phyloP scores from a whole-genome alignment of 1,284 basidiomycete genomes.

The Schizopora paradoxa region DNA sequence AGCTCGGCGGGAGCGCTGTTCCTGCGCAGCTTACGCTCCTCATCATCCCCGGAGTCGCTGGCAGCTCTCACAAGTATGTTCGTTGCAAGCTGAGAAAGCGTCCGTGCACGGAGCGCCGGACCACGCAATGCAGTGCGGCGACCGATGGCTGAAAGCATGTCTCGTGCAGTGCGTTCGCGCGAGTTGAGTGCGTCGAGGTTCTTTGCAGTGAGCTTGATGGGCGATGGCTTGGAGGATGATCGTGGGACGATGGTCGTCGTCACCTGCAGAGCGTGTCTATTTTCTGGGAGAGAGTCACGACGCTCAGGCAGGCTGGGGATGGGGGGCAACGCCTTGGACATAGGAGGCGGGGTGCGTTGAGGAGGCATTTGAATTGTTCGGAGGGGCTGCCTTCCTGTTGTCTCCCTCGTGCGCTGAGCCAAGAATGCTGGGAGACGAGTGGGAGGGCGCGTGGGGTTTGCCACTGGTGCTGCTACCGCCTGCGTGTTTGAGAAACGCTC shows the following conservation, averaged over 20 bases:
- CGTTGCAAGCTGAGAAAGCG: not conserved
- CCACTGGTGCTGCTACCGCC: constrained; percentile 30
- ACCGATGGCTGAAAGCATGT: constrained; percentile 60
- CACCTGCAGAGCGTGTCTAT: constrained; percentile 41
- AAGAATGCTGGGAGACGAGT: not conserved
- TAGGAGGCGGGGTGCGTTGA: constrained; percentile 20
- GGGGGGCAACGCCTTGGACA: constrained; percentile 23
- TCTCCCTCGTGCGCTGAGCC: constrained; percentile 8
- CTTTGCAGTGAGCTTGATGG: constrained; percentile 45
- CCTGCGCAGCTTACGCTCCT: constrained; percentile 31
- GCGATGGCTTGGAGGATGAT: constrained; percentile 36
- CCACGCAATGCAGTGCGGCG: constrained; percentile 39
- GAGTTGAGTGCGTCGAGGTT: constrained; percentile 48
- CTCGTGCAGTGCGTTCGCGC: constrained; percentile 47
- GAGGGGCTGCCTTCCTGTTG: constrained; percentile 33
- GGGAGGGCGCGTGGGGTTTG: constrained; percentile 22
- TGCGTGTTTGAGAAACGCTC: constrained; percentile 55
- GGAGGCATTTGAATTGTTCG: constrained; percentile 24
- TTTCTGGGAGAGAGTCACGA: too few relatives aligned
- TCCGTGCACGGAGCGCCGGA: not conserved
- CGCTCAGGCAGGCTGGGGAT: constrained; percentile 33
- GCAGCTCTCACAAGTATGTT: not conserved
- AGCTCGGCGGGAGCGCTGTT: constrained; percentile 38
- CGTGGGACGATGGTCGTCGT: constrained; percentile 47
- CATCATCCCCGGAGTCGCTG: constrained; percentile 19